A percentile compares a stretch with the other conserved stretches of the same genome.
Evolutionary conservation across 2,329 filamentous ascomycete genomes (phyloP).

Genomic region (Nemania abortiva): DNA sequence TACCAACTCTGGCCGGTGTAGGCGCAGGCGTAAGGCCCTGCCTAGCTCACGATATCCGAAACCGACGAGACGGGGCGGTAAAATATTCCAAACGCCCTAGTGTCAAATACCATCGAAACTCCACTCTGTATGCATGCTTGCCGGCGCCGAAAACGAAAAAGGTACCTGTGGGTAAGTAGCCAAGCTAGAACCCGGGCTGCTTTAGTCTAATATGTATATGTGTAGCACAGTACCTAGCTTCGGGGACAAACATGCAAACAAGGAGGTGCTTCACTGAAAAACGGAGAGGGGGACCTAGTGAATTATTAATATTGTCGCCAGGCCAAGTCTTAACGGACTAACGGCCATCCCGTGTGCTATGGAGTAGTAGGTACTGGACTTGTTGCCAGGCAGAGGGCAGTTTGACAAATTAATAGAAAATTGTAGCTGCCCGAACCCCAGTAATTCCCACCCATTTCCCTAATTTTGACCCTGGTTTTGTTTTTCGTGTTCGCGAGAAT

Average conservation of each 20-base stretch:
- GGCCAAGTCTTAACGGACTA: conserved; percentile 5
- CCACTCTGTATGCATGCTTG: neutral
- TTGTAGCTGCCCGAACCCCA: conserved; percentile 20
- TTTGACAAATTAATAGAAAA: conserved; percentile 21
- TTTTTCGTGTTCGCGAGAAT: conserved; percentile 28
- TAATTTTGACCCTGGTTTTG: conserved; percentile 23
- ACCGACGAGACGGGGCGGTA: neutral
- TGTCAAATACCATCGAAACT: neutral
- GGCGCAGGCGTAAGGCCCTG: neutral
- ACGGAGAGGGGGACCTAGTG: neutral
- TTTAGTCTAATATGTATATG: neutral
- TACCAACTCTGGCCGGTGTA: neutral
- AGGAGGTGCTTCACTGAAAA: conserved; percentile 1
- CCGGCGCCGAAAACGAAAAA: neutral
- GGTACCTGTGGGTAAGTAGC: neutral
- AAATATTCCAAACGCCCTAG: neutral
- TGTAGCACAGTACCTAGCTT: neutral
- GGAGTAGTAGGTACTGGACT: conserved; percentile 5
- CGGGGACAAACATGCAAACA: too few species aligned
- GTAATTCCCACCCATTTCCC: conserved; percentile 16
- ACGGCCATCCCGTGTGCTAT: neutral
- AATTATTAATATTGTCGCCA: conserved; percentile 25
- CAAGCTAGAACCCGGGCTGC: too few species aligned
- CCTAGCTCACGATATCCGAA: neutral
- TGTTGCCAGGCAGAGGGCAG: conserved; percentile 6